Base-by-base conservation (phyloP, 805 yeast genomes). In the Ogataea siamensis region DNA sequence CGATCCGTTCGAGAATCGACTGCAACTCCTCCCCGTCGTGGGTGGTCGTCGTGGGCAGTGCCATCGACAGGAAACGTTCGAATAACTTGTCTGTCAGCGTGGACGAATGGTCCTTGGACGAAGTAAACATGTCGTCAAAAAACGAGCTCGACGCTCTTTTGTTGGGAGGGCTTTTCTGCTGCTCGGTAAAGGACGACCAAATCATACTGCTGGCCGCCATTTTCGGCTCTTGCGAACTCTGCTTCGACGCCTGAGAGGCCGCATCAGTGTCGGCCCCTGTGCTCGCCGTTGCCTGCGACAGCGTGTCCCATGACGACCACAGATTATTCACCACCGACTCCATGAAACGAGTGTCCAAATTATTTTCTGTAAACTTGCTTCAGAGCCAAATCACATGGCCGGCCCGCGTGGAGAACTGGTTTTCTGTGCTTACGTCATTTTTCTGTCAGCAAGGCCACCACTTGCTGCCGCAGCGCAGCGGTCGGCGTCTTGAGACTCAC, bases 61-160 rank as follows among this genome's bases (percentile, higher is more conserved):
- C 83, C 80, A 85, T 76, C 15, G 78, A 67, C 6, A 87, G 62
- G 34, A 86, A 64, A 52, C 79, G 74, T 51, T 87, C 95, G 47
- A 87, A 73, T 38, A 87, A 60, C 39, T 80, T 80, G 49, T 87
- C 95, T 0, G 85, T 70, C 54, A 83, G 53, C 9, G 51, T 34
- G 2, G 46, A 29, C 3, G 48, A 24, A 10, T 24, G 20, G 19
- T 45, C 45, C 12, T 43, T 45, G 11, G 52, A 37, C n/a, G 39
- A 19, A 21, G 34, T 15, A 24, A 47, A 50, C 14, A 52, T 38
- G n/a, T 50, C 57, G 29, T 49, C 52, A 38, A 51, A 49, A 24
- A 49, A 49, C 5, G 55, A 51, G 20, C 39, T 26, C 8, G 50
- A 28, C 1, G 39, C 29, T 24, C 28, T 28, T 3, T 33, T 12